Evolutionary conservation across 2,329 filamentous ascomycete species (phyloP).

Genomic region (Amauroascus verrucosus): DNA sequence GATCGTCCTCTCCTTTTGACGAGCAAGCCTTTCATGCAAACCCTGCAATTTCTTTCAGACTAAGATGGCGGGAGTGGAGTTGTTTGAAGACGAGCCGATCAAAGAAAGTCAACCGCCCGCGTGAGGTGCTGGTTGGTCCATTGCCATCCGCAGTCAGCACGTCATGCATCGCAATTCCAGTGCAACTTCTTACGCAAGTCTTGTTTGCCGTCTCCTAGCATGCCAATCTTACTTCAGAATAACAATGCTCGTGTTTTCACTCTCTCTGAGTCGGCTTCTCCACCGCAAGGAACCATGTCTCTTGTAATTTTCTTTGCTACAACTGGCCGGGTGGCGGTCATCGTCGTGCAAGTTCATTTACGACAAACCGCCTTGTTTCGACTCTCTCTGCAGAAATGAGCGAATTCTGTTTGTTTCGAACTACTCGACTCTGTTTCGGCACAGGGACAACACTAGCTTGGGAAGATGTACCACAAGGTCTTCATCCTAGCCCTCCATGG

Average conservation of each 20-base stretch:
- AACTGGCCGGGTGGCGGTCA: neutral
- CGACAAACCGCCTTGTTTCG: neutral
- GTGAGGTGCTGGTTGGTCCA: no score
- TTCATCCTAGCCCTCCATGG: neutral
- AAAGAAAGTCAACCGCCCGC: no score
- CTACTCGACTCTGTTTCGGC: neutral
- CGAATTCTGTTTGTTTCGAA: constrained; percentile 1
- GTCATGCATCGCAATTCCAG: no score
- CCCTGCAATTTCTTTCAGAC: neutral
- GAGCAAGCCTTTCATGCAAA: neutral
- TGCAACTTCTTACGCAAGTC: no score
- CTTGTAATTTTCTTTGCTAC: neutral
- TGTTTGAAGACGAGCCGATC: constrained; percentile 6
- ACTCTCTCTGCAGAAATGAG: neutral
- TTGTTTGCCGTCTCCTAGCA: no score
- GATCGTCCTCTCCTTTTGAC: neutral
- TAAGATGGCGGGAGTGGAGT: neutral
- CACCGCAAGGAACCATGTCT: constrained; percentile 7
- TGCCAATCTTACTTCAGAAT: neutral
- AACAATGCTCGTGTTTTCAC: neutral
- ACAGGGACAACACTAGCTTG: neutral
- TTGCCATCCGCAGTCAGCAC: neutral
- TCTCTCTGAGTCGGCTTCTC: neutral
- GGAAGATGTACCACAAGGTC: neutral
- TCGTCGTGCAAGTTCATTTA: neutral